These are phyloP conservation scores for Chloris gayana DNA, from an alignment of 176 grass and related monocot species.

Conservation along the genomic window DNA sequence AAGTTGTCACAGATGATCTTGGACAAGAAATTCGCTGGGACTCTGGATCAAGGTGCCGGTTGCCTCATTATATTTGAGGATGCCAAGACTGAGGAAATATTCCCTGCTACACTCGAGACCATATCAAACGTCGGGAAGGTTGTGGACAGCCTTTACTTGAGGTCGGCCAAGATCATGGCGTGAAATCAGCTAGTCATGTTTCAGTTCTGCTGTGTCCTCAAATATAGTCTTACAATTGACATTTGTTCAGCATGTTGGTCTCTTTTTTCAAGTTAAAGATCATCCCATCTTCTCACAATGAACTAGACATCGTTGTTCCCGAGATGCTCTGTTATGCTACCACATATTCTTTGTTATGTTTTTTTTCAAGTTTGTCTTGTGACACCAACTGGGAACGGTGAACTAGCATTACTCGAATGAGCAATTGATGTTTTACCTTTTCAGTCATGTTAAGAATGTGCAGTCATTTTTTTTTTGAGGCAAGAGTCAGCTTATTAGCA, in stretches of 20 bases:
- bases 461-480: not conserved
- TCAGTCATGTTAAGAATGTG: not conserved
- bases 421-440: not conserved
- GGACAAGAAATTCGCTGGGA: too few relatives aligned
- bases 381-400: not conserved
- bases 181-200: slow-evolving; percentile 20
- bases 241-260: slow-evolving; percentile 17
- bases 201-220: slow-evolving; percentile 10
- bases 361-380: not conserved
- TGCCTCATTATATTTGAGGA: too few relatives aligned
- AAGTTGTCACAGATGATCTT: too few relatives aligned
- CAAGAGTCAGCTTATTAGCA: not conserved
- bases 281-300: not conserved
- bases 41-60: too few relatives aligned
- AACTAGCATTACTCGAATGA: not conserved
- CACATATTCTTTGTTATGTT: not conserved
- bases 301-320: slow-evolving; percentile 1
- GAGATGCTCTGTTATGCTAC: not conserved
- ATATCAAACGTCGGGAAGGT: too few relatives aligned
- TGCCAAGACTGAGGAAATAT: not conserved
- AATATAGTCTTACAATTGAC: slow-evolving; percentile 25
- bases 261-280: not conserved
- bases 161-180: too few relatives aligned
- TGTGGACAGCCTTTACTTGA: too few relatives aligned
- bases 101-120: not conserved